phyloP scores from a whole-genome alignment of 108 stramenopile species.

The Stephanodiscus triporus region DNA sequence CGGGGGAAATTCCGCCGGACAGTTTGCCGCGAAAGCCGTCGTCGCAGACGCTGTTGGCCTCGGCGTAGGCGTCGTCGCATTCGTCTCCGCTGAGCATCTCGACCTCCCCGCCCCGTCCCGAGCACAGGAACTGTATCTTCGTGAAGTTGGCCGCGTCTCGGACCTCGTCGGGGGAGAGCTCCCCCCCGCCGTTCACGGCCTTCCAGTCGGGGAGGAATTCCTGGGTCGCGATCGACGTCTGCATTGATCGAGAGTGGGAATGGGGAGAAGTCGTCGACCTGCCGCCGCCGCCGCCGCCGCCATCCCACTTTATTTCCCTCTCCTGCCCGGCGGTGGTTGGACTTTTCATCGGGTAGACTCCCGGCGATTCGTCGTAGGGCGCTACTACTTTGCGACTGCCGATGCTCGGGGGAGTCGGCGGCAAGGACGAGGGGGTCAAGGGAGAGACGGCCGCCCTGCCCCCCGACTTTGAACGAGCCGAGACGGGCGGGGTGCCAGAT shows the following conservation, averaged over 20 bases:
- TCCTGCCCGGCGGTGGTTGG: neutral
- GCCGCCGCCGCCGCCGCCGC: neutral
- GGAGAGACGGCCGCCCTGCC: neutral
- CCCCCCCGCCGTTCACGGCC: conserved; percentile 2
- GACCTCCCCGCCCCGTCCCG: conserved; percentile 23
- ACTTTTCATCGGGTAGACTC: neutral
- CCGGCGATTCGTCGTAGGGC: neutral
- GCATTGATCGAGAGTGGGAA: conserved; percentile 5
- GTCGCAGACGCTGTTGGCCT: neutral
- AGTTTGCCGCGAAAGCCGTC: neutral
- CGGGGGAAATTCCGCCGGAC: neutral
- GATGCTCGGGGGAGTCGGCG: neutral
- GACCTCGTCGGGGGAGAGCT: conserved; percentile 27
- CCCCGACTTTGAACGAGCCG: neutral
- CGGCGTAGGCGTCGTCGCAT: neutral
- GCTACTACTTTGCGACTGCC: neutral
- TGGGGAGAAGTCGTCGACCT: neutral
- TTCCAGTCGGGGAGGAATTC: conserved; percentile 16
- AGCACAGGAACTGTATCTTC: conserved; percentile 32
- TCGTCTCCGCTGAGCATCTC: conserved; percentile 37
- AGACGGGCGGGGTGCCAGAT: too few species aligned
- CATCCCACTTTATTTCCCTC: neutral
- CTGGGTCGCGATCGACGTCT: neutral
- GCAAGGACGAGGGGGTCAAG: neutral
- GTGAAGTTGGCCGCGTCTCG: conserved; percentile 47